Base-by-base conservation (phyloP, 352 stramenopile species). In the Globisporangium cylindrosporum region DNA sequence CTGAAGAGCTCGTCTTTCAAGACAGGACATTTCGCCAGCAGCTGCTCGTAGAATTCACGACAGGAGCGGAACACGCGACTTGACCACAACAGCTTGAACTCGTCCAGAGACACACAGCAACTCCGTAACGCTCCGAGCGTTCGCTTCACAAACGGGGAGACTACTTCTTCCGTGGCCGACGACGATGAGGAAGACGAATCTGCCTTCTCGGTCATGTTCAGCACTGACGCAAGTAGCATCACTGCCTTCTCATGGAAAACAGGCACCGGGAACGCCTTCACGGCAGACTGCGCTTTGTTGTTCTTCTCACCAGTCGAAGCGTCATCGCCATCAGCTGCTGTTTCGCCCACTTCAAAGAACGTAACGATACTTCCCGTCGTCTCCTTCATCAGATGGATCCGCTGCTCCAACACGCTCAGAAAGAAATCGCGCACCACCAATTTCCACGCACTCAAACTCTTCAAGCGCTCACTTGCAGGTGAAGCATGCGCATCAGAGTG, bases 341-440 rank as follows among this genome's bases (percentile, higher is more conserved):
- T 72, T 15, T 88, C 67, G 4, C 22, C 59, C 25, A 62, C 67
- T 62, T 88, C 74, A 18, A 65, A 65, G 48, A 86, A 72, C 58
- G 79, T 68, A 10, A 86, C 67, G 12, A 78, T 71, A 29, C 68
- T 68, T 0, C 73, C 77, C 18, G 51, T 73, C 22, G 62, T 57
- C 36, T 79, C 66, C 56, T 81, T 79, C 20, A 70, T 62, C 18
- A 53, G 53, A 24, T 67, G 36, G 41, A 79, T 86, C 32, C 76
- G 69, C 18, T 74, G 68, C 62, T 72, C 60, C 22, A 92, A 65
- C 12, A 78, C 65, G 9, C 64, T 53, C 15, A 94, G 67, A 60
- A 93, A 90, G 61, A 94, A 92, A 27, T 62, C 69, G 49, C 90
- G 82, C 7, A 93, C 68, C 5, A 94, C 70, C 6, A 77, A 65